These are phyloP conservation scores for Phytomonas sp. DNA, from an alignment of 208 protist genomes.

Conservation along the genomic window DNA sequence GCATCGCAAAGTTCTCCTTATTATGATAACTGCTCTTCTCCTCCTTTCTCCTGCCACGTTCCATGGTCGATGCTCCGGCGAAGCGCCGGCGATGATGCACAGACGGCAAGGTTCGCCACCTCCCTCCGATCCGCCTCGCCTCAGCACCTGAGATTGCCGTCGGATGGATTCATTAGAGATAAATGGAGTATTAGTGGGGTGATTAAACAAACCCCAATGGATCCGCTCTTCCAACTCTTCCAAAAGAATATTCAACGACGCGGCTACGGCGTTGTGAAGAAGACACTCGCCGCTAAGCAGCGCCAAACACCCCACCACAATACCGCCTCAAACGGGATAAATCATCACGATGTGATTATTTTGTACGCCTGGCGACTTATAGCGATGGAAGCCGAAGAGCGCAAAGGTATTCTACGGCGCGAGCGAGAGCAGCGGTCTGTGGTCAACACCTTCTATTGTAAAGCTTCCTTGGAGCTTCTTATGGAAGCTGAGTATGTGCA, in stretches of 20 bases:
- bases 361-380: background rate
- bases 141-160: background rate
- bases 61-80: conserved; percentile 41
- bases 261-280: background rate
- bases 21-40: background rate
- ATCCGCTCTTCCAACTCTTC: background rate
- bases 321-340: background rate
- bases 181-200: background rate
- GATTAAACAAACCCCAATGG: background rate
- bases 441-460: background rate
- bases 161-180: background rate
- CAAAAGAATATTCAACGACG: background rate
- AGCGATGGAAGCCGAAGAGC: background rate
- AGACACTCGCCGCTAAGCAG: background rate
- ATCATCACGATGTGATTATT: background rate
- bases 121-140: conserved; percentile 11
- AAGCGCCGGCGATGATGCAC: conserved; percentile 32
- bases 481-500: background rate
- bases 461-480: background rate
- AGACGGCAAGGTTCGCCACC: conserved; percentile 24
- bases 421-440: background rate
- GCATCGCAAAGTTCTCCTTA: conserved; percentile 13
- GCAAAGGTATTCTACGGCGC: background rate
- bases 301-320: background rate
- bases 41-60: conserved; percentile 11